These are phyloP conservation scores for Staphylotrichum tortipilum DNA, from an alignment of 495 filamentous ascomycete species.

Conservation along the genomic window DNA sequence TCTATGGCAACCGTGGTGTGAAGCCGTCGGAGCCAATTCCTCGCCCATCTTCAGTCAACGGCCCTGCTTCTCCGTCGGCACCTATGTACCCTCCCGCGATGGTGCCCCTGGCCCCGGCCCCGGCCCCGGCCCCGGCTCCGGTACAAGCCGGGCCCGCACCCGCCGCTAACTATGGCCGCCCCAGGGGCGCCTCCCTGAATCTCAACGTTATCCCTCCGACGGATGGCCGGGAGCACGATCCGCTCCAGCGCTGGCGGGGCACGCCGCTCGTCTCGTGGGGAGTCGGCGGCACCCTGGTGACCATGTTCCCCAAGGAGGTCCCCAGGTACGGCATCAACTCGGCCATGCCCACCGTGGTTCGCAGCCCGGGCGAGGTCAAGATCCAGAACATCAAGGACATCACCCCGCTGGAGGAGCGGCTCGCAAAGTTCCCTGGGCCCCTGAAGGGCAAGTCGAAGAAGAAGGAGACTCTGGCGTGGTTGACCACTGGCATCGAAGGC, in stretches of 20 bases:
- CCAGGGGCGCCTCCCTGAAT: slow-evolving; percentile 35
- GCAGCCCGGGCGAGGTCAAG: slow-evolving; percentile 78
- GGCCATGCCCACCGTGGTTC: slow-evolving; percentile 65
- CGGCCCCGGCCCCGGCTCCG: too few species aligned
- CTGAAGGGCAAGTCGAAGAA: slow-evolving; percentile 85
- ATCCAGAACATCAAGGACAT: slow-evolving; percentile 60
- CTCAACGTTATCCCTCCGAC: slow-evolving; percentile 49
- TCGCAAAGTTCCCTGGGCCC: slow-evolving; percentile 82
- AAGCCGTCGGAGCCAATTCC: slow-evolving; percentile 48
- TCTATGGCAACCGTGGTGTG: slow-evolving; percentile 40
- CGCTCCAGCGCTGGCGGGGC: slow-evolving; percentile 81
- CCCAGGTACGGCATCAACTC: slow-evolving; percentile 75
- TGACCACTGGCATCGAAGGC: slow-evolving; percentile 60
- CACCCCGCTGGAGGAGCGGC: slow-evolving; percentile 56
- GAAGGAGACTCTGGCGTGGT: slow-evolving; percentile 82
- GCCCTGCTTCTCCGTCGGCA: slow-evolving; percentile 41
- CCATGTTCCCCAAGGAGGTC: slow-evolving; percentile 80
- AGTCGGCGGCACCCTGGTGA: slow-evolving; percentile 71
- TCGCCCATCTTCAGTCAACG: slow-evolving; percentile 63
- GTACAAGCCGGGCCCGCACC: too few species aligned
- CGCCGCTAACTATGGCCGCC: slow-evolving; percentile 10
- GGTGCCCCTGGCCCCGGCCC: slow-evolving; percentile 6
- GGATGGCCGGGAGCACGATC: slow-evolving; percentile 73
- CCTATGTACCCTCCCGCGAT: slow-evolving; percentile 11
- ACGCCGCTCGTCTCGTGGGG: slow-evolving; percentile 80